Conservation (phyloP, 768 basidiomycete species). For the Nidularia pulvinata region DNA sequence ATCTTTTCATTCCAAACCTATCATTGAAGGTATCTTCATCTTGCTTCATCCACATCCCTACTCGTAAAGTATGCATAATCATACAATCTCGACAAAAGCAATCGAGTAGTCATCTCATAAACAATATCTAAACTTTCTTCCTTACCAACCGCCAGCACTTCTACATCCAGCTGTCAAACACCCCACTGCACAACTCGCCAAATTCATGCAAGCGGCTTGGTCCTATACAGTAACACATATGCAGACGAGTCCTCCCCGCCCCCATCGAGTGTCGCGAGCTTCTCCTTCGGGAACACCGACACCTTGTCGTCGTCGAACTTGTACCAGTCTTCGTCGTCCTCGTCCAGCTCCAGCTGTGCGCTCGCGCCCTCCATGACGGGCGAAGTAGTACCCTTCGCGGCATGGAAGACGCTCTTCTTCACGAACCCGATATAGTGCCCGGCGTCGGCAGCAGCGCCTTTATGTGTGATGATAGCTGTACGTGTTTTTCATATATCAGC, state of each 20-base stretch:
- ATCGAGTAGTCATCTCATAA: no score
- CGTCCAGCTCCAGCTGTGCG: conserved; percentile 34
- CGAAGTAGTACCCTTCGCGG: conserved; percentile 20
- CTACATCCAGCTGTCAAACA: no score
- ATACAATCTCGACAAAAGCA: no score
- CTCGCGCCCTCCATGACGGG: conserved; percentile 11
- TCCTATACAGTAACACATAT: conserved; percentile 87
- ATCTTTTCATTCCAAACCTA: no score
- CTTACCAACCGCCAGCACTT: no score
- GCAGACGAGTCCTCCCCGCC: conserved; percentile 91
- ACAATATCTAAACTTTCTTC: no score
- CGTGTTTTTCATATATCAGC: background rate
- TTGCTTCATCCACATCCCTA: no score
- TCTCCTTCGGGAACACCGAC: conserved; percentile 82
- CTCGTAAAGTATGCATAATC: no score
- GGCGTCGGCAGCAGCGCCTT: conserved; percentile 92
- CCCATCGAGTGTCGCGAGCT: conserved; percentile 82
- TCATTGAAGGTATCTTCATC: no score
- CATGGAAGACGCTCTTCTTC: conserved; percentile 73
- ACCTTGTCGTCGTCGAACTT: conserved; percentile 98
- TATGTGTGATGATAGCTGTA: conserved; percentile 93
- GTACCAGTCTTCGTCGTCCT: conserved; percentile 87
- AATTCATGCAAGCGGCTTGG: conserved; percentile 34
- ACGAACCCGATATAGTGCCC: conserved; percentile 97
- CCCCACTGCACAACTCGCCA: background rate